Base-by-base conservation (phyloP, 345 rosid genomes). In the Heritiera fomes region DNA sequence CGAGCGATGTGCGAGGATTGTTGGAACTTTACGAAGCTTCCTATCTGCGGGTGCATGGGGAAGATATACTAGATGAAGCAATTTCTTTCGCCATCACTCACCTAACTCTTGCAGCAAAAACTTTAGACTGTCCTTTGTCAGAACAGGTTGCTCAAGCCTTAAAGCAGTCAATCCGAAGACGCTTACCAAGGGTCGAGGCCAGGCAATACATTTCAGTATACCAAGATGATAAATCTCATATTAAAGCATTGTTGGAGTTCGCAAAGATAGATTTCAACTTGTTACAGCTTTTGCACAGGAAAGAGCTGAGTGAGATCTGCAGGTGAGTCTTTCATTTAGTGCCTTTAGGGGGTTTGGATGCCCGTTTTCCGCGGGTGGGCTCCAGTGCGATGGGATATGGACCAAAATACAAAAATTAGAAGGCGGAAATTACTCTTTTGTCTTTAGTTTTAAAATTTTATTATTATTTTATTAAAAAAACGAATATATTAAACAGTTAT, bases 191-290 rank as follows among this genome's bases (percentile, higher is more conserved):
- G 61, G 43, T 79, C 0, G 80, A 81, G 50, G 85, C 86, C 1
- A 61, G 83, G 47, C 60, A 1, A 7, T 85, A 77, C 75, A 59
- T 85, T 18, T 8, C 73, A 1, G 1, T 76, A 32, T 83, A 85
- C 56, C 47, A 70, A 56, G 43, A 34, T 52, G 77, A 76, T 14
- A 7, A 45, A 12, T 56, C 80, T 0, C 71, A 56, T 14, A 78
- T 77, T 58, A 9, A 64, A 30, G 14, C 34, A 18, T 46, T 87
- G 3, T 50, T 85, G 18, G 58, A 65, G 5, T 76, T 87, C 62
- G 84, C 86, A 4, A 86, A 84, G 73, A 43, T 86, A 10, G 87
- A 84, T 60, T 86, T 86, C 78, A 82, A 80, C 72, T 28, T 68
- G 5, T 20, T 86, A 56, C 84, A 84, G 69, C 46, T 73, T 18